Evolutionary conservation across 2,329 filamentous ascomycete genomes (phyloP), one percentile per base, ranked within the genome.

Genomic region (Fusarium pilosicola): DNA sequence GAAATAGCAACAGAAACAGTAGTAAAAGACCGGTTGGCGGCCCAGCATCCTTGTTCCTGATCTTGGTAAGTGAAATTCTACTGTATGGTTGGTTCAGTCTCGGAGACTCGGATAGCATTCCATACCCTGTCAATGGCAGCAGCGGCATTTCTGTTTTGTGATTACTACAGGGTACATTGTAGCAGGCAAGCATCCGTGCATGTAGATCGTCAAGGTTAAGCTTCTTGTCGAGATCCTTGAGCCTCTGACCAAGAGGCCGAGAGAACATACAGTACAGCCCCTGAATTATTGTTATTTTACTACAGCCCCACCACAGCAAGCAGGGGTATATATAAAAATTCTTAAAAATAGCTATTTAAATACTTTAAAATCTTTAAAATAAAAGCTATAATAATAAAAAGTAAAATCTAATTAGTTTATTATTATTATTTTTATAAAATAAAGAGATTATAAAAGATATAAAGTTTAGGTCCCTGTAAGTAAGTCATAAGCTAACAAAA

Each of bases 181-280:
- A 56, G 30, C 34, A 34, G 30, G 26, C 51, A 24, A 51, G 24
- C 48, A 49, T 28, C 42, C 38, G 24, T 49, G 64, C 38, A 42
- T 61, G 34, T 44, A 57, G 58, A 65, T 61, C 55, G 34, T 41
- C 38, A 30, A 44, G 39, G 54, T 51, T 57, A 56, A 48, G 45
- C 18, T 44, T 15, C 55, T 26, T 39, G 32, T 42, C 41, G 45
- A 45, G 39, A 62, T 45, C 45, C 57, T 22, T 52, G 41, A 45
- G 44, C 18, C 36, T 38, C 48, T 58, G 46, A 46, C 24, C 9
- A 44, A 24, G 38, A 30, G 36, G 17, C 28, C 15, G 24, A 20
- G 15, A 32, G 38, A 24, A 32, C n/a, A 49, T 44, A 32, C n/a
- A n/a, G n/a, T n/a, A n/a, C n/a, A n/a, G n/a, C n/a, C n/a, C n/a